Conservation (phyloP, 495 filamentous ascomycete species). For the Schizothecium vesticola region DNA sequence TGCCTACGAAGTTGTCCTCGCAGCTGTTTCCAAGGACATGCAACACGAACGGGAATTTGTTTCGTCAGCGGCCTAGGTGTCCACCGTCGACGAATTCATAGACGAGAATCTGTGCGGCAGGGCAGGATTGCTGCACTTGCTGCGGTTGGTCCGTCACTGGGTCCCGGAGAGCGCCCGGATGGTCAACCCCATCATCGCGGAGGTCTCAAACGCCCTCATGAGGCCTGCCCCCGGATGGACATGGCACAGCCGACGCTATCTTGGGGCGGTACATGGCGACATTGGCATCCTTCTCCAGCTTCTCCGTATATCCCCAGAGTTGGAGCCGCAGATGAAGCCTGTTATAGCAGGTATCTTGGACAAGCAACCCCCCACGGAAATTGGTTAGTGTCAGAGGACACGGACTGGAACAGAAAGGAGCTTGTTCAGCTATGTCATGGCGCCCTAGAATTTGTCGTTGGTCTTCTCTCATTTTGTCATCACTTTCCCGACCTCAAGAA, state of each 20-base stretch:
- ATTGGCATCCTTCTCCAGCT: constrained; percentile 60
- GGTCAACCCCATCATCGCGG: constrained; percentile 30
- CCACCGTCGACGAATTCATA: constrained; percentile 24
- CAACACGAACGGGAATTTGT: constrained; percentile 41
- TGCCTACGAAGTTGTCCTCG: constrained; percentile 46
- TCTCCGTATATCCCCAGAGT: constrained; percentile 42
- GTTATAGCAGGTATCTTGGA: constrained; percentile 42
- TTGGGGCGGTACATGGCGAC: constrained; percentile 57
- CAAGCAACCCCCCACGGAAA: constrained; percentile 40
- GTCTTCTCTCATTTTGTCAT: constrained; percentile 43
- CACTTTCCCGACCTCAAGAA: constrained; percentile 44
- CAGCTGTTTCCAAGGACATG: constrained; percentile 41
- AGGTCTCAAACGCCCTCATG: constrained; percentile 35
- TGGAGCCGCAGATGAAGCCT: constrained; percentile 34
- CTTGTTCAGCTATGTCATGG: constrained; percentile 66
- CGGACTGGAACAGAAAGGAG: constrained; percentile 19
- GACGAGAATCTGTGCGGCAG: constrained; percentile 57
- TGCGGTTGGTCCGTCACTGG: constrained; percentile 40
- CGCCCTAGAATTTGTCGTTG: constrained; percentile 54
- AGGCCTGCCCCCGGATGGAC: constrained; percentile 43
- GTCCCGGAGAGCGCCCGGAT: constrained; percentile 24
- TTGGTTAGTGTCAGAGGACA: constrained; percentile 30
- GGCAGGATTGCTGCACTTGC: constrained; percentile 56
- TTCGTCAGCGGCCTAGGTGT: constrained; percentile 33
- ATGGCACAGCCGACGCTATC: constrained; percentile 53